Evolutionary conservation across 495 filamentous ascomycete genomes (phyloP), one percentile per base, ranked within the genome.

Genomic region (Evansstolkia leycettana): DNA sequence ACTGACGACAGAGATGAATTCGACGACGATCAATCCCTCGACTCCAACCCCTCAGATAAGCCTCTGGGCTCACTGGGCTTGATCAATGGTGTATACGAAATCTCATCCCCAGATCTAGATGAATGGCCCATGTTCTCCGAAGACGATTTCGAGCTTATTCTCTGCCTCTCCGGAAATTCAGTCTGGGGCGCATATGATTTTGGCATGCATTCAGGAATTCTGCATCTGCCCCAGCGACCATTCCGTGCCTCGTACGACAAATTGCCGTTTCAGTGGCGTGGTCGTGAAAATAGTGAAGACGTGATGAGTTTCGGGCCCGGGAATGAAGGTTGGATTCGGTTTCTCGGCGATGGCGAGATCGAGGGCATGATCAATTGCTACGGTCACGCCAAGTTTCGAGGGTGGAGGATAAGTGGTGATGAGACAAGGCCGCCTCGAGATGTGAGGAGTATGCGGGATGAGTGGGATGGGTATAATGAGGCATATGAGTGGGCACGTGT

Each of bases 131-230:
- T 16, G 25, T 37, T 7, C 34, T n/a, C 24, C 15, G 17, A 33
- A 32, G 20, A 31, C 24, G 26, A 44, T 14, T 31, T 43, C 7
- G 37, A 40, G 5, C 24, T 52, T 0, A 40, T 37, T 25, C 38
- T 50, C 2, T 18, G 39, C 28, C 46, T 52, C 16, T 47, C 46
- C 9, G 32, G 34, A 9, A 40, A 40, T 25, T 7, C 18, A 0
- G 16, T 52, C 9, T 52, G 47, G 49, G 49, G 49, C 2, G 42
- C 47, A 11, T 52, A 50, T 30, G 47, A 52, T 35, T 45, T 52
- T 28, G 43, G 43, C 20, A 44, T 34, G 31, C 46, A 41, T 24
- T 35, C 39, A 11, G 49, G 20, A 4, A 23, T 23, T 23, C 1
- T 50, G 4, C 39, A 18, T 33, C 23, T 52, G 2, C 31, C 32